phyloP scores from a whole-genome alignment of 1,284 basidiomycete genomes.

The Gymnopus androsaceus region DNA sequence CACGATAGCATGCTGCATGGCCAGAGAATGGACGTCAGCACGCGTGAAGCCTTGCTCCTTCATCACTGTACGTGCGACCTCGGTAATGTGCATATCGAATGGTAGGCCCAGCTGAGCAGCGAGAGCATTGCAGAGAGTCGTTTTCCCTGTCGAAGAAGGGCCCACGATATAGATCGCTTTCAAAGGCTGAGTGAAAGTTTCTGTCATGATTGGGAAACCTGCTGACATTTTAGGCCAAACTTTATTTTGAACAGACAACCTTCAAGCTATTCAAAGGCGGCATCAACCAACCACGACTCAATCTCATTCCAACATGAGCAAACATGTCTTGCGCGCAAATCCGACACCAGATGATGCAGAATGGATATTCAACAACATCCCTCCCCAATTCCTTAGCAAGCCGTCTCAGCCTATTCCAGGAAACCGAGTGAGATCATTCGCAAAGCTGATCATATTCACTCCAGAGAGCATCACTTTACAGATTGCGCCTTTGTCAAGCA shows the following conservation, averaged over 20 bases:
- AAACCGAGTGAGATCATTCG: conserved; percentile 31
- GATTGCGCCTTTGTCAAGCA: conserved; percentile 50
- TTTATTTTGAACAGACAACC: background rate
- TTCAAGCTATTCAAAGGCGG: too few relatives aligned
- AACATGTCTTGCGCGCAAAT: conserved; percentile 40
- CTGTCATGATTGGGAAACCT: background rate
- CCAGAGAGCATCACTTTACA: conserved; percentile 50
- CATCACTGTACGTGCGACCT: conserved; percentile 64
- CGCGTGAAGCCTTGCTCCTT: conserved; percentile 50
- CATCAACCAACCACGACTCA: background rate
- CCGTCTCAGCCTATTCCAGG: conserved; percentile 25
- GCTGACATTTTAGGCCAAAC: background rate
- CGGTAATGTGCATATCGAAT: conserved; percentile 45
- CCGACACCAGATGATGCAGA: conserved; percentile 48
- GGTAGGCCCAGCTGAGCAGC: conserved; percentile 40
- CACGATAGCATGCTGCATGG: conserved; percentile 66
- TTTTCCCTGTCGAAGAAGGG: conserved; percentile 67
- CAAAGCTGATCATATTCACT: conserved; percentile 55
- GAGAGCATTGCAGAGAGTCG: conserved; percentile 59
- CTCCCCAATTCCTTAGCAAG: conserved; percentile 18
- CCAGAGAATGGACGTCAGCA: conserved; percentile 45
- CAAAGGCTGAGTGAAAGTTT: background rate
- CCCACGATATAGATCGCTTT: conserved; percentile 48
- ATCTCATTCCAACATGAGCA: conserved; percentile 1
- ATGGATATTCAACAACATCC: conserved; percentile 50